Conservation (phyloP, 345 rosid species). For the Firmiana major region DNA sequence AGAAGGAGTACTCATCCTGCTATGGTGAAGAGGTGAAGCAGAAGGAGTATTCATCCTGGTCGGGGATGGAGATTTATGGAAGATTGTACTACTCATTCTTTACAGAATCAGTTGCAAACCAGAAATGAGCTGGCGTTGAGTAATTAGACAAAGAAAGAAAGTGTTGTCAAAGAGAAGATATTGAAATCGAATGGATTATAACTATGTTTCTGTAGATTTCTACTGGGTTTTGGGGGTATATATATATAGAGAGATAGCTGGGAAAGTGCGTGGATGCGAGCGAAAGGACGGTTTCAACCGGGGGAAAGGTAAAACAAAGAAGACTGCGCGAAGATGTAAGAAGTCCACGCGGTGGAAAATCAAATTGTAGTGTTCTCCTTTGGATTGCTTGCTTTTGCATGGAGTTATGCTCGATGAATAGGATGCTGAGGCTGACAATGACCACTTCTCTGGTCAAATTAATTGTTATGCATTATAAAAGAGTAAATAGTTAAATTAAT, state of each 20-base stretch:
- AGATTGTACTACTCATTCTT: slow-evolving; percentile 26
- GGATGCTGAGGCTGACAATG: background rate
- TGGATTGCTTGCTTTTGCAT: background rate
- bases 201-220: background rate
- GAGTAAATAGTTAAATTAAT: too few species aligned
- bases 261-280: background rate
- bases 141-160: background rate
- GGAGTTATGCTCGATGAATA: too few species aligned
- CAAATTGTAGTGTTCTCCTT: background rate
- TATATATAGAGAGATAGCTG: background rate
- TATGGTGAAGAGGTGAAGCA: too few species aligned
- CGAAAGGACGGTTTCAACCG: background rate
- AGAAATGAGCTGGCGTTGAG: background rate
- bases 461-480: background rate
- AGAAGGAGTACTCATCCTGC: too few species aligned
- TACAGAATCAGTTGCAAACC: background rate
- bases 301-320: background rate
- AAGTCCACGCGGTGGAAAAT: slow-evolving; percentile 7
- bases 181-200: too few species aligned
- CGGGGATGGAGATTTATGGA: slow-evolving; percentile 22
- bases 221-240: background rate
- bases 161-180: background rate
- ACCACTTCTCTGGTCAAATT: background rate
- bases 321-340: background rate
- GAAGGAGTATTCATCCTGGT: too few species aligned